Conservation (phyloP, 305 asterid genomes). For the Fraxinus paxiana region DNA sequence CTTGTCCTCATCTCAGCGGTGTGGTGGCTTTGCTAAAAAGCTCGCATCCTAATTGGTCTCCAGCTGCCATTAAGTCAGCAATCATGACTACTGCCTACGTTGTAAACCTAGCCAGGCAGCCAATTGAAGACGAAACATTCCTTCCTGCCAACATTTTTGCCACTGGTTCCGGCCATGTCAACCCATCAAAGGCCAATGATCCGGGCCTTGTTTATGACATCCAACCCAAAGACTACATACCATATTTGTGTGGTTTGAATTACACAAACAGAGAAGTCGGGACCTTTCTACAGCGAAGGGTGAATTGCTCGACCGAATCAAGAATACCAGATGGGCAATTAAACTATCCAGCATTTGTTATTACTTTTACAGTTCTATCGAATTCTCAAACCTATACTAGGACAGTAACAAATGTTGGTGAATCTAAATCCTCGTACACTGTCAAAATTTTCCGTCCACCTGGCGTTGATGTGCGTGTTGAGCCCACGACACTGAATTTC, state of each 20-base stretch:
- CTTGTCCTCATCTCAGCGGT: conserved; percentile 58
- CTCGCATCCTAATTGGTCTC: conserved; percentile 47
- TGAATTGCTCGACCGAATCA: conserved; percentile 18
- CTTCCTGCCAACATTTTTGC: conserved; percentile 16
- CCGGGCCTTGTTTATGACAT: conserved; percentile 35
- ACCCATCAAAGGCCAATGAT: conserved; percentile 23
- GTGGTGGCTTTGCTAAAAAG: conserved; percentile 41
- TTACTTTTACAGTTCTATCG: conserved; percentile 18
- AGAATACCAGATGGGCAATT: conserved; percentile 32
- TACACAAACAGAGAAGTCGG: conserved; percentile 17
- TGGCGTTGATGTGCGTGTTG: conserved; percentile 30
- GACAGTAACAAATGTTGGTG: conserved; percentile 49
- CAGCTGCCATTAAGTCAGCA: conserved; percentile 48
- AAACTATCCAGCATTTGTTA: conserved; percentile 50
- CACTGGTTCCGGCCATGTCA: conserved; percentile 35
- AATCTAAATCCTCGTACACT: conserved; percentile 25
- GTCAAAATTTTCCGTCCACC: conserved; percentile 31
- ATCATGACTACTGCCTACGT: conserved; percentile 18
- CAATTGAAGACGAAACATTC: conserved; percentile 21
- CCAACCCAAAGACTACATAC: conserved; percentile 19
- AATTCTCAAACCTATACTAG: conserved; percentile 34
- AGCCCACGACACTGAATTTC: conserved; percentile 37
- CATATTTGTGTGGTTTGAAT: conserved; percentile 25
- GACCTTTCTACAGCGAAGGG: conserved; percentile 1
- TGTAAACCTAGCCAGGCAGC: neutral